Conservation (phyloP, 805 yeast genomes). For the Yarrowia deformans region DNA sequence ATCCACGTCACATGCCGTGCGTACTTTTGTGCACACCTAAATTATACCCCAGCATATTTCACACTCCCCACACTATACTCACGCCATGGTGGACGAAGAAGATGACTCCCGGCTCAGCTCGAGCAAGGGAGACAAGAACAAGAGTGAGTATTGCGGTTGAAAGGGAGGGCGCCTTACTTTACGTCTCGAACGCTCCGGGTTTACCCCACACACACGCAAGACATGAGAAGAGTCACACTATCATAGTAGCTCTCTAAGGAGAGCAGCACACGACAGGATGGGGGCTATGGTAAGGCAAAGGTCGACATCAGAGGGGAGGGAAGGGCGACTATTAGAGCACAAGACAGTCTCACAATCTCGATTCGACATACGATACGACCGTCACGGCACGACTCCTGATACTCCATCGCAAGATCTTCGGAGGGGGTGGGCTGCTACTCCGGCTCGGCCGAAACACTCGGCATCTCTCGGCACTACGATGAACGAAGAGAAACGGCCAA, state of each 20-base stretch:
- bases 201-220: constrained; percentile 10
- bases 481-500: neutral
- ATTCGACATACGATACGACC: neutral
- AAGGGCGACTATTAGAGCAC: neutral
- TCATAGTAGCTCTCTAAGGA: neutral
- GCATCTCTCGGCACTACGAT: neutral
- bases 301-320: no score
- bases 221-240: constrained; percentile 14
- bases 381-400: no score
- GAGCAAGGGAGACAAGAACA: constrained; percentile 40
- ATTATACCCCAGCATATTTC: constrained; percentile 39
- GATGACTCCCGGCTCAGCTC: constrained; percentile 39
- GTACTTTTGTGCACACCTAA: constrained; percentile 38
- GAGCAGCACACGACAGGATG: constrained; percentile 1
- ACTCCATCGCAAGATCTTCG: no score
- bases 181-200: no score
- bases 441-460: constrained; percentile 9
- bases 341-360: neutral
- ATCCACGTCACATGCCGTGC: constrained; percentile 39
- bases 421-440: neutral
- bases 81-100: constrained; percentile 39
- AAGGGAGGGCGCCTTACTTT: neutral
- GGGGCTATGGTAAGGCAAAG: no score
- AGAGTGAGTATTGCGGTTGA: constrained; percentile 21
- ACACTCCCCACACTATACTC: constrained; percentile 38